Evolutionary conservation across 2,329 filamentous ascomycete genomes (phyloP), one percentile per base, ranked within the genome.

Genomic region (Rhinocladiella mackenziei): DNA sequence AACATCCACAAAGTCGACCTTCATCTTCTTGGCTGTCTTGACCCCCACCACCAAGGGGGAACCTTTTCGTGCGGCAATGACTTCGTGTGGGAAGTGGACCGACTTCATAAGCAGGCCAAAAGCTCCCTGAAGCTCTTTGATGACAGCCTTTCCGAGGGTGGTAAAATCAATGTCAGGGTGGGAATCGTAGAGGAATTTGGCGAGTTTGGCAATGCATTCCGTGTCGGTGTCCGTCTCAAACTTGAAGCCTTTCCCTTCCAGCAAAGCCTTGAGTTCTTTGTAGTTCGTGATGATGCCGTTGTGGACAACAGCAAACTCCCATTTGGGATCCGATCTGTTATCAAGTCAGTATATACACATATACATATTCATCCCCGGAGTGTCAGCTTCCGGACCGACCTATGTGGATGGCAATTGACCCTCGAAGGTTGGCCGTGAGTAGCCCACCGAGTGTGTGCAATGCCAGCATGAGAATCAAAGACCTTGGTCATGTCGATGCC

Each of bases 241-340:
- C 64, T 83, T 85, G 82, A 95, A 94, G 65, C 92, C 92, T 80
- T 97, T 98, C 76, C 78, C 78, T 72, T 84, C 80, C 58, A 98
- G 79, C 54, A 98, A 82, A 53, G 85, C 87, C 81, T 91, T 95
- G 62, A 98, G 76, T 74, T 98, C 92, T 79, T 98, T 98, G 81
- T 98, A 98, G 80, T 98, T 98, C 75, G 92, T 98, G 72, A 98
- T 98, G 78, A 98, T 98, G 65, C 92, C 92, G 73, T 98, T 98
- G 84, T 98, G 92, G 51, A 97, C 92, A 60, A 98, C 83, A 56
- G 87, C 79, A 70, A 98, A 98, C 73, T 98, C 86, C 89, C 91
- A 98, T 62, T 74, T 86, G 60, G 84, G 81, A 69, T 98, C 92
- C 56, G 91, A 97, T 70, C 89, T 94, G 56, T 43, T 13, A 26